Evolutionary conservation across 2,329 filamentous ascomycete genomes (phyloP).

Genomic region (Fusarium sp.): DNA sequence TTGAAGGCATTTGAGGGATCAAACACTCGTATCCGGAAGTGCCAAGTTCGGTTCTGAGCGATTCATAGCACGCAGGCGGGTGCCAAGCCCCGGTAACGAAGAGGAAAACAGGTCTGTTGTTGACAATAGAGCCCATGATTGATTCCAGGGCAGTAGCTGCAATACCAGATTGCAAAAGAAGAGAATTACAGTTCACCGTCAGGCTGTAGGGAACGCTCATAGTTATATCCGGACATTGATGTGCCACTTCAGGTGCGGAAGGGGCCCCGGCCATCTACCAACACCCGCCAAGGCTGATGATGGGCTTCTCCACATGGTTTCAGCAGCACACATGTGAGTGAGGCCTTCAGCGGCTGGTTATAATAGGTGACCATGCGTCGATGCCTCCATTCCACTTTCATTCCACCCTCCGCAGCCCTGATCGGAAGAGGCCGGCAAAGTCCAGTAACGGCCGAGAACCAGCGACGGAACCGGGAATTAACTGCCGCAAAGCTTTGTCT

Average conservation of each 20-base stretch:
- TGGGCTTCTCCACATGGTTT: too few species aligned
- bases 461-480: too few species aligned
- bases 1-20: constrained; percentile 3
- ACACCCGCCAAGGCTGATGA: too few species aligned
- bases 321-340: too few species aligned
- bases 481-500: too few species aligned
- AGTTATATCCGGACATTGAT: neutral
- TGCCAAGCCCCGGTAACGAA: constrained; percentile 32
- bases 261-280: too few species aligned
- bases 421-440: too few species aligned
- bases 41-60: neutral
- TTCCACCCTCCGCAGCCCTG: too few species aligned
- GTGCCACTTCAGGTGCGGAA: neutral
- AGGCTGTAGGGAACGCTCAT: neutral
- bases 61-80: constrained; percentile 25
- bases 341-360: too few species aligned
- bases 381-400: too few species aligned
- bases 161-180: neutral
- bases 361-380: too few species aligned
- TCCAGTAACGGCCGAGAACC: too few species aligned
- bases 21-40: constrained; percentile 1
- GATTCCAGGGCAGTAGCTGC: neutral
- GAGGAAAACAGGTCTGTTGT: constrained; percentile 14
- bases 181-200: neutral
- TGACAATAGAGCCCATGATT: neutral